Evolutionary conservation across 106 monocot species (phyloP).

Genomic region (Amphibolis antarctica): DNA sequence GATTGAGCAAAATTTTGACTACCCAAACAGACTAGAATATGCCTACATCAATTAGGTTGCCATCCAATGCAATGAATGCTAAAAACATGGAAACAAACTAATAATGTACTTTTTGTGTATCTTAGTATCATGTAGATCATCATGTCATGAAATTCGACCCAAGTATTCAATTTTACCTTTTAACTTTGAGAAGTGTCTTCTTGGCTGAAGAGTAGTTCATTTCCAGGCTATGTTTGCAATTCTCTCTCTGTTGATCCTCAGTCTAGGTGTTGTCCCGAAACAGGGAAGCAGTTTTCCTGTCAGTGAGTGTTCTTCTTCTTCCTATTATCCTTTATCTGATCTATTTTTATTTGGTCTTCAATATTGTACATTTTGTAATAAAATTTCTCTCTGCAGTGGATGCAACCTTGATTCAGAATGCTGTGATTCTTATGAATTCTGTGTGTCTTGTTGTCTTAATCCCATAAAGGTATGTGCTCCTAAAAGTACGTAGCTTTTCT

Average conservation of each 20-base stretch:
- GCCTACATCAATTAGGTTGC: too few species aligned
- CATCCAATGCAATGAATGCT: too few species aligned
- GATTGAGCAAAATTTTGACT: too few species aligned
- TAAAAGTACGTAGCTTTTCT: background rate
- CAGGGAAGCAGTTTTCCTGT: slow-evolving; percentile 67
- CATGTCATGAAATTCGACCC: too few species aligned
- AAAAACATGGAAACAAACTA: too few species aligned
- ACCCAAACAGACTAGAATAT: too few species aligned
- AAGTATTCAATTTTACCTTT: too few species aligned
- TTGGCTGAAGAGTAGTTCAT: too few species aligned
- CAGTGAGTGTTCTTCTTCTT: slow-evolving; percentile 52
- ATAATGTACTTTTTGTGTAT: too few species aligned
- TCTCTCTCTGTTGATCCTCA: slow-evolving; percentile 43
- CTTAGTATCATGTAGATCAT: too few species aligned
- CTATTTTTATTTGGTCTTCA: background rate
- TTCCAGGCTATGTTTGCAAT: slow-evolving; percentile 68
- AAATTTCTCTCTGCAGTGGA: slow-evolving; percentile 37
- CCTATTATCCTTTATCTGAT: background rate
- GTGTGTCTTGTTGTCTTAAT: slow-evolving; percentile 94
- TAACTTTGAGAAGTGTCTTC: too few species aligned
- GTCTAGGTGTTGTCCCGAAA: slow-evolving; percentile 64
- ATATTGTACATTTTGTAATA: background rate
- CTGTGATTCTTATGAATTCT: slow-evolving; percentile 90
- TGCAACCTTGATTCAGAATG: slow-evolving; percentile 75
- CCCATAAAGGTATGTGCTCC: slow-evolving; percentile 53